Evolutionary conservation across 75 land plant genomes (phyloP).

Genomic region (Gnetum montanum): DNA sequence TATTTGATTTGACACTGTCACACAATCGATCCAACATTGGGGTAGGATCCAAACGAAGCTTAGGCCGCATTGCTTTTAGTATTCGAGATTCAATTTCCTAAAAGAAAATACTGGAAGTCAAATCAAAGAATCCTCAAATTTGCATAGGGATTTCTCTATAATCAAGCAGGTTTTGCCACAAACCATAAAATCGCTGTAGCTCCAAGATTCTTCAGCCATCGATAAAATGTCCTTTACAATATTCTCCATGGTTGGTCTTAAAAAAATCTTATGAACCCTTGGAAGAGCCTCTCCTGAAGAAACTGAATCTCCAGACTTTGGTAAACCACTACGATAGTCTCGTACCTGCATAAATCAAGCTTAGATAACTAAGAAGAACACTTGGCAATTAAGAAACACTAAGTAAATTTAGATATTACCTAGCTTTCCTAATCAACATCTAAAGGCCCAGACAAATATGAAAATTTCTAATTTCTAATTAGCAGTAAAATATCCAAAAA

Average conservation of each 20-base stretch:
- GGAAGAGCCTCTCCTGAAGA: slow-evolving; percentile 30
- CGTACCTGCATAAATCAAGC: slow-evolving; percentile 53
- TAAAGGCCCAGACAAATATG: too few relatives aligned
- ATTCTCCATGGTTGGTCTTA: slow-evolving; percentile 73
- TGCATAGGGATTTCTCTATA: too few relatives aligned
- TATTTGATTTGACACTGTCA: slow-evolving; percentile 13
- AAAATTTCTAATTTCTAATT: too few relatives aligned
- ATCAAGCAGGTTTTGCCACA: slow-evolving; percentile 6
- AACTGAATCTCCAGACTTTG: slow-evolving; percentile 22
- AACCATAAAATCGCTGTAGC: slow-evolving; percentile 89
- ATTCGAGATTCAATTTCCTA: slow-evolving; percentile 95
- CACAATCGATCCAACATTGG: slow-evolving; percentile 53
- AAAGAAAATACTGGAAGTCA: neutral
- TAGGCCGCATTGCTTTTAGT: slow-evolving; percentile 75
- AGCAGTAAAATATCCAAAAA: too few relatives aligned
- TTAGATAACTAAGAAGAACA: too few relatives aligned
- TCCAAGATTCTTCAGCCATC: slow-evolving; percentile 74
- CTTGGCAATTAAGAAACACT: neutral
- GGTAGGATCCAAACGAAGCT: slow-evolving; percentile 76
- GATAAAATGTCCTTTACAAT: slow-evolving; percentile 81
- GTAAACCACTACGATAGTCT: slow-evolving; percentile 58
- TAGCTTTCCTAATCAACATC: too few relatives aligned
- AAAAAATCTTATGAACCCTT: slow-evolving; percentile 40
- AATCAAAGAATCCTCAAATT: too few relatives aligned
- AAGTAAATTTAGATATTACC: too few relatives aligned